phyloP scores from a whole-genome alignment of 331 rosid species.

The Quercus tomentella region DNA sequence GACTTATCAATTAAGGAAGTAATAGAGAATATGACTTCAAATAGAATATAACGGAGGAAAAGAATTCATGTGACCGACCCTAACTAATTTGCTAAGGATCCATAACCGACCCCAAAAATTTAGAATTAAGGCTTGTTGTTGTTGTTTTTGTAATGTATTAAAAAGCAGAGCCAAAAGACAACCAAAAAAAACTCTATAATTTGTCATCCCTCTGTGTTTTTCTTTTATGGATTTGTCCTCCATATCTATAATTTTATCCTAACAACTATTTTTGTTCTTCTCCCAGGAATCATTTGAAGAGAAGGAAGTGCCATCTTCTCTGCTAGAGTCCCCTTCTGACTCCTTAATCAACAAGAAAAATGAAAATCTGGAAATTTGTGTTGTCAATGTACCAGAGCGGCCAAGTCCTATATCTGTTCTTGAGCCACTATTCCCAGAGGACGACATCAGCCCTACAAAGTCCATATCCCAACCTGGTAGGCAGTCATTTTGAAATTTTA shows the following conservation, averaged over 20 bases:
- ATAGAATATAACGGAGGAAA: too few species aligned
- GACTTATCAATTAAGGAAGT: too few species aligned
- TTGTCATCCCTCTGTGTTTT: not conserved
- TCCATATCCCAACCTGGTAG: conserved; percentile 47
- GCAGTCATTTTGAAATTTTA: conserved; percentile 5
- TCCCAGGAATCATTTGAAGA: conserved; percentile 48
- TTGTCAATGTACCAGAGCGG: conserved; percentile 42
- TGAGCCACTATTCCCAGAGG: conserved; percentile 59
- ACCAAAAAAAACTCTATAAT: not conserved
- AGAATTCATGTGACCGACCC: too few species aligned
- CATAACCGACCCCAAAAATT: too few species aligned
- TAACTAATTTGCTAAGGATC: too few species aligned
- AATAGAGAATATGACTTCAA: too few species aligned
- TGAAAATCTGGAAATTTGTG: conserved; percentile 39
- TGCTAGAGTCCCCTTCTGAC: conserved; percentile 43
- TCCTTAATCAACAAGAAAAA: conserved; percentile 31
- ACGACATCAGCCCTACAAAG: conserved; percentile 46
- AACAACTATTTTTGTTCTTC: conserved; percentile 3
- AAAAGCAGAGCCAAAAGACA: not conserved
- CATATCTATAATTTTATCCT: not conserved
- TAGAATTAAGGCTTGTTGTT: too few species aligned
- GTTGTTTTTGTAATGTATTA: not conserved
- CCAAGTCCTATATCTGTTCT: conserved; percentile 97
- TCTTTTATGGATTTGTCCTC: not conserved
- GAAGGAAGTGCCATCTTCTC: conserved; percentile 41